These are phyloP conservation scores for Fusarium xylarioides DNA, from an alignment of 2,329 filamentous ascomycete genomes.

Conservation along the genomic window DNA sequence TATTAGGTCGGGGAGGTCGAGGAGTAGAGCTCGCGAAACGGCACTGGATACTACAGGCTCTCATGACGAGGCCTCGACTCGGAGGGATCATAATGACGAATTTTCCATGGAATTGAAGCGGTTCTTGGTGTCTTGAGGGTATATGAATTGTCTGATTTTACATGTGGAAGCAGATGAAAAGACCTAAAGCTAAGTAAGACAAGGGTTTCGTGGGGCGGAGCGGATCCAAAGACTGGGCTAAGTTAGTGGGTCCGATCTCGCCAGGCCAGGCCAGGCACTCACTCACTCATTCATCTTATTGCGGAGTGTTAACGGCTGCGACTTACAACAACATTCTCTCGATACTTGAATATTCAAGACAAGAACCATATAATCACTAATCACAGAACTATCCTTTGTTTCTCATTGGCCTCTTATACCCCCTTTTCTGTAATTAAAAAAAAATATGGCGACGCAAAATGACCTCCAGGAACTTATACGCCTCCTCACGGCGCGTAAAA, in stretches of 20 bases:
- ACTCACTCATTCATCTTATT: constrained; percentile 9
- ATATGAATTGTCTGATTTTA: constrained; percentile 7
- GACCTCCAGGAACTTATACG: constrained; percentile 70
- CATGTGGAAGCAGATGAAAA: constrained; percentile 22
- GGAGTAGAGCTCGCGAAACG: constrained; percentile 45
- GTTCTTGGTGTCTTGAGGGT: not conserved
- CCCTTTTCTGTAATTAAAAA: no score
- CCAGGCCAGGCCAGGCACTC: constrained; percentile 3
- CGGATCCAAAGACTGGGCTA: constrained; percentile 16
- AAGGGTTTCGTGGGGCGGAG: constrained; percentile 36
- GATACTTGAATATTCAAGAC: not conserved
- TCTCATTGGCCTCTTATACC: not conserved
- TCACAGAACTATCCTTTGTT: not conserved
- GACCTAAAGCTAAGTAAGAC: constrained; percentile 1
- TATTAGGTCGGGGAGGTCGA: constrained; percentile 34
- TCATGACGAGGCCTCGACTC: constrained; percentile 39
- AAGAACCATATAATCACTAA: not conserved
- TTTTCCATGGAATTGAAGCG: constrained; percentile 21
- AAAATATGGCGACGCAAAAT: constrained; percentile 63
- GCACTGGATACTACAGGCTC: constrained; percentile 34
- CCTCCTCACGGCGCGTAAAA: constrained; percentile 66
- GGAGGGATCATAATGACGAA: constrained; percentile 44
- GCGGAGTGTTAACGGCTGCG: constrained; percentile 18
- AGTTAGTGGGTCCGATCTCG: constrained; percentile 16
- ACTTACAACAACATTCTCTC: constrained; percentile 28